phyloP scores from a whole-genome alignment of 169 alveolate species.

The Eimeria acervulina region DNA sequence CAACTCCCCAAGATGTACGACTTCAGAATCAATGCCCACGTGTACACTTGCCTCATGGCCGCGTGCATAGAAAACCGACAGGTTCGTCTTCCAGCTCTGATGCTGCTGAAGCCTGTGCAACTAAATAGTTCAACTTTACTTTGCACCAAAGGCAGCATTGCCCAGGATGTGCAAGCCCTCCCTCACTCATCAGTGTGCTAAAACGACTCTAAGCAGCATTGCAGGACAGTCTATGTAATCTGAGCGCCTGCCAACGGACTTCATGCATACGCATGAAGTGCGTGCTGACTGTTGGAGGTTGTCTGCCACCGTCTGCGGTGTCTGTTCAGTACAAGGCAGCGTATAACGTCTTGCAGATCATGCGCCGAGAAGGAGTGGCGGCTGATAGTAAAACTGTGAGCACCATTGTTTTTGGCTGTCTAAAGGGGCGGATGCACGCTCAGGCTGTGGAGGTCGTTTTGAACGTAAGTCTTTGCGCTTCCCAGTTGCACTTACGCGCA shows the following conservation, averaged over 20 bases:
- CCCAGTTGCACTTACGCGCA: neutral
- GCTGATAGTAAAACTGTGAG: slow-evolving; percentile 82
- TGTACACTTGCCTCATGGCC: slow-evolving; percentile 92
- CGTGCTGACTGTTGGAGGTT: neutral
- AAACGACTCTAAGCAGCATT: neutral
- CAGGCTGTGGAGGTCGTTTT: slow-evolving; percentile 79
- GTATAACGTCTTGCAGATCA: slow-evolving; percentile 73
- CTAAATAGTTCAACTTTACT: neutral
- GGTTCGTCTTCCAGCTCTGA: slow-evolving; percentile 67
- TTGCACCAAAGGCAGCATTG: neutral
- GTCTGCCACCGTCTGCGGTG: neutral
- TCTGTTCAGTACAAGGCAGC: slow-evolving; percentile 82
- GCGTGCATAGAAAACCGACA: slow-evolving; percentile 92
- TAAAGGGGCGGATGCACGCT: slow-evolving; percentile 77
- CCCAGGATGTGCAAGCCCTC: neutral
- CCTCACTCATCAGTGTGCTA: neutral
- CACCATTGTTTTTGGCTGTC: slow-evolving; percentile 83
- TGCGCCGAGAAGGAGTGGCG: slow-evolving; percentile 82
- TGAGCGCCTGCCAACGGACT: neutral
- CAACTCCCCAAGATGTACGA: slow-evolving; percentile 88
- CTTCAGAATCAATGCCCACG: slow-evolving; percentile 90
- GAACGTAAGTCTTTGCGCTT: slow-evolving; percentile 56
- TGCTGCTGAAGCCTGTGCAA: neutral
- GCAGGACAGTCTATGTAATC: neutral
- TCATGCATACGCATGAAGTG: neutral